phyloP scores from a whole-genome alignment of 306 rosid species.

The Cucumis sativus region DNA sequence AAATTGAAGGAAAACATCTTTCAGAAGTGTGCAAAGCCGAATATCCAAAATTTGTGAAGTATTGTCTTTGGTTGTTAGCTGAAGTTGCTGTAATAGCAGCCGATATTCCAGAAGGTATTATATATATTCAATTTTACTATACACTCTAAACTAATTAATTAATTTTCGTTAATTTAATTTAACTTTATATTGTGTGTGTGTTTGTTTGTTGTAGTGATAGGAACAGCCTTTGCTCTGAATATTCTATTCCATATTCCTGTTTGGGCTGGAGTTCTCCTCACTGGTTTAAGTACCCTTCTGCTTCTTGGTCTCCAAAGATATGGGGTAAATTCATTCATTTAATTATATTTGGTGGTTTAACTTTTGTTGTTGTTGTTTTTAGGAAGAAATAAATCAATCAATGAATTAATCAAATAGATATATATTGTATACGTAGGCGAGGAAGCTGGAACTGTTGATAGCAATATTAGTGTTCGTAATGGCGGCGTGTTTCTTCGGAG shows the following conservation, averaged over 20 bases:
- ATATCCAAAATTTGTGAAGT: conserved; percentile 54
- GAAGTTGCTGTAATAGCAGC: conserved; percentile 83
- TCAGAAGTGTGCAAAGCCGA: conserved; percentile 73
- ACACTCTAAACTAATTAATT: not conserved
- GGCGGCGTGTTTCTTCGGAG: conserved; percentile 88
- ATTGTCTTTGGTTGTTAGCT: conserved; percentile 73
- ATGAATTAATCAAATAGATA: no score
- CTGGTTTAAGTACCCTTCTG: conserved; percentile 69
- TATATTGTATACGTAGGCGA: conserved; percentile 25
- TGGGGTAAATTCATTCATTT: conserved; percentile 31
- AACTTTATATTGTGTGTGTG: not conserved
- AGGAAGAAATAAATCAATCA: no score
- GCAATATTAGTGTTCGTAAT: conserved; percentile 40
- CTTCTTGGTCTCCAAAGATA: conserved; percentile 72
- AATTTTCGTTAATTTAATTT: not conserved
- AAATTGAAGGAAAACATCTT: conserved; percentile 58
- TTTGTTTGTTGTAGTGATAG: conserved; percentile 67
- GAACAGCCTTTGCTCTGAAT: conserved; percentile 79
- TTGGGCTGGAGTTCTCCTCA: conserved; percentile 68
- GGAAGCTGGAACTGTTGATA: conserved; percentile 71
- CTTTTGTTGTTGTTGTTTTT: no score
- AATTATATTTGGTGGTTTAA: no score
- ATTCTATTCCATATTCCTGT: conserved; percentile 68
- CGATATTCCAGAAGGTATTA: conserved; percentile 78
- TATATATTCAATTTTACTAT: not conserved